Base-by-base conservation (phyloP, 805 yeast genomes). In the Schwanniomyces pseudopolymorphus region DNA sequence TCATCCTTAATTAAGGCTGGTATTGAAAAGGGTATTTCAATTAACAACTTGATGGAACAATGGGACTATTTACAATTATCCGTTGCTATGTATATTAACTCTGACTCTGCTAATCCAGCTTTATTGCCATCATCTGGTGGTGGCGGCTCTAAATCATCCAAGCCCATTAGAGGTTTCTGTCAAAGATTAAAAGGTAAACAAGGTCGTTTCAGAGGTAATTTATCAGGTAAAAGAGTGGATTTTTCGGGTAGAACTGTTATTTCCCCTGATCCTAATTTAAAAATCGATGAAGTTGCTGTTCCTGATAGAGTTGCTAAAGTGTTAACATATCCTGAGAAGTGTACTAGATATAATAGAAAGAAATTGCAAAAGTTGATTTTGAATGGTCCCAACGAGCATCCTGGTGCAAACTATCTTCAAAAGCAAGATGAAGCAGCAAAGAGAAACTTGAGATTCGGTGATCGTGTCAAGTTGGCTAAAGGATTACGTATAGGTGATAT, bases 141-240 rank as follows among this genome's bases (percentile, higher is more conserved):
- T 27, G 79, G 82, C 0, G 60, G 63, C 11, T 54, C 72, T 8
- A 87, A 87, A 57, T 54, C 67, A 22, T 77, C 89, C 24, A 83
- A 83, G 57, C 94, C 94, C 7, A 94, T 94, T 50, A 77, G 98
- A 60, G 99, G 97, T 4, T 83, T 94, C 53, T 94, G 99, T 66
- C 99, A 94, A 73, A 82, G 99, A 62, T 77, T 94, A 53, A 94
- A 94, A 70, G 99, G 99, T 66, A 94, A 94, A 57, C 98, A 94
- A 70, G 99, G 99, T 60, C 85, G 99, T 64, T 95, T 94, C 73
- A 81, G 99, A 76, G 99, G 99, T 55, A 94, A 94, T 62, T 72
- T 94, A 57, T 90, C 97, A 1, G 99, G 99, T 68, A 94, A 94
- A 69, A 87, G 99, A 75, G 99, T 94, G 21, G 99, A 94, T 68